Conservation (phyloP, 257 asterid genomes). For the Thymus quinquecostatus region DNA sequence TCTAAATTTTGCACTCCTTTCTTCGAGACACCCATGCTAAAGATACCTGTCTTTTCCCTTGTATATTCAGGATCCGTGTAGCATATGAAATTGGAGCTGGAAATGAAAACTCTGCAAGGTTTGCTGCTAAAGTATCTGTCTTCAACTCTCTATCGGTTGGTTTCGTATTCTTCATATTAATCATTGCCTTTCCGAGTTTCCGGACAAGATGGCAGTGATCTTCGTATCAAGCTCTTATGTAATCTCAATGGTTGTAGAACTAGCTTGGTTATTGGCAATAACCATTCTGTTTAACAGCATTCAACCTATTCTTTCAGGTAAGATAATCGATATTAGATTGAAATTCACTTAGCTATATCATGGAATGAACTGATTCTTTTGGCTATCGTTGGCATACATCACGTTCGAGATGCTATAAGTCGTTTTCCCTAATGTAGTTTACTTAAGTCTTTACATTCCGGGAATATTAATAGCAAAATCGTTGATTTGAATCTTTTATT, state of each 20-base stretch:
- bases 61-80: slow-evolving; percentile 55
- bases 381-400: background rate
- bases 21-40: background rate
- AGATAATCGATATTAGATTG: slow-evolving; percentile 5
- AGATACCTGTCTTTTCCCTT: background rate
- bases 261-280: slow-evolving; percentile 48
- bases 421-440: background rate
- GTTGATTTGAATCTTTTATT: slow-evolving; percentile 3
- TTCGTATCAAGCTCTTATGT: slow-evolving; percentile 58
- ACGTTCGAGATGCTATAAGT: too few species aligned
- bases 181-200: slow-evolving; percentile 50
- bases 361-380: background rate
- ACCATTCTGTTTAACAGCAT: slow-evolving; percentile 53
- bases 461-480: background rate
- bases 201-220: slow-evolving; percentile 51
- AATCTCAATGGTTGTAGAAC: slow-evolving; percentile 51
- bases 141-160: slow-evolving; percentile 48
- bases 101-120: slow-evolving; percentile 48
- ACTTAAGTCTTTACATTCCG: background rate
- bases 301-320: slow-evolving; percentile 69
- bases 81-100: slow-evolving; percentile 73
- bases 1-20: background rate
- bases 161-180: slow-evolving; percentile 37
- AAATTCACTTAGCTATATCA: background rate
- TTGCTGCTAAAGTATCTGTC: slow-evolving; percentile 52